Evolutionary conservation across 2,329 filamentous ascomycete genomes (phyloP), one percentile per base, ranked within the genome.

Genomic region (Teratosphaeria zuluensis): DNA sequence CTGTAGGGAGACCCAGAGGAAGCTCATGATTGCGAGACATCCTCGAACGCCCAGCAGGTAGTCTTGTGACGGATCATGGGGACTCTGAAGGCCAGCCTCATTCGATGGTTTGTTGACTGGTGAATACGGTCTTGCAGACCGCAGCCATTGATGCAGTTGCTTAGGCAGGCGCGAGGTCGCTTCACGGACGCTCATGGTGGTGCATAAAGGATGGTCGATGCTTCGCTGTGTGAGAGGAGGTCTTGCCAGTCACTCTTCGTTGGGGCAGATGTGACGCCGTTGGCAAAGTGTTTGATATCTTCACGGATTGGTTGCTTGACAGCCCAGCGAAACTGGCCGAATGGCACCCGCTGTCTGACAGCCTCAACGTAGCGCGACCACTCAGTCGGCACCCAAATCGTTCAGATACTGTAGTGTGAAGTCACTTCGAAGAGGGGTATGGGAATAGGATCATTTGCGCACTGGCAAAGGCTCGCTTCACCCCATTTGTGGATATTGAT

Each of bases 1-100:
- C 48, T 73, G 69, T 24, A 78, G 70, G 65, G 78, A 78, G 35
- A 73, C 66, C 66, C 74, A 78, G 56, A 78, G 66, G 58, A 77
- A 78, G 5, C 70, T 68, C 62, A 76, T 69, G 30, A 77, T 65
- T 12, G 72, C 72, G 8, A 78, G 62, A 12, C 74, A 59, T 33
- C 76, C 75, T 53, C 75, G 73, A 35, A 77, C 63, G 38, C 75
- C 76, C 35, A 74, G 61, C 16, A 78, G 71, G 54, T 76, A 74
- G 64, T 62, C 58, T 48, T 66, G 64, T 12, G 57, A 19, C 7
- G 35, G 33, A 54, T 63, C 62, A 53, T 60, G 58, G 5, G 46
- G 42, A 46, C 59, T 62, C 4, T 30, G 9, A 19, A 19, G 16
- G 42, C 19, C 53, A 11, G 46, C 28, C 2, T 30, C 21, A 1